phyloP scores from a whole-genome alignment of 768 basidiomycete species.

The Vararia minispora region DNA sequence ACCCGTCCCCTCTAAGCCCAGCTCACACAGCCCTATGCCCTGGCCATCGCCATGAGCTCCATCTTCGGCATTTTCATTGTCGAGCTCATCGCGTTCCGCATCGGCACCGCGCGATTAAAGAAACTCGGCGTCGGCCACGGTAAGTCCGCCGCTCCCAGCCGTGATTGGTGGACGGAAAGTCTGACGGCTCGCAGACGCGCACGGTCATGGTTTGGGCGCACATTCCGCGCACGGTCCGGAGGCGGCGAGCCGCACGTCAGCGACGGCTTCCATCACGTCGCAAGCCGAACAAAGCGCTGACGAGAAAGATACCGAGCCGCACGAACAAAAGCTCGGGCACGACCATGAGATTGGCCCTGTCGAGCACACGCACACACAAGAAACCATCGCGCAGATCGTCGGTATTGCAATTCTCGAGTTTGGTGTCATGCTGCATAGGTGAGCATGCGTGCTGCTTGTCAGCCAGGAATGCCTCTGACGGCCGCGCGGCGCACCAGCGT shows the following conservation, averaged over 20 bases:
- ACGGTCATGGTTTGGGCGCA: slow-evolving; percentile 50
- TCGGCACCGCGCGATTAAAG: slow-evolving; percentile 65
- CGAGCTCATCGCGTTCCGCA: slow-evolving; percentile 80
- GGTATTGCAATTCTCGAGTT: slow-evolving; percentile 92
- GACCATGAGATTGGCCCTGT: too few relatives aligned
- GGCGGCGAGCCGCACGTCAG: too few relatives aligned
- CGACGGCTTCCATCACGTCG: not conserved
- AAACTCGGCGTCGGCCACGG: slow-evolving; percentile 55
- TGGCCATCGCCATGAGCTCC: slow-evolving; percentile 71
- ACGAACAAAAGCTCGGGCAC: too few relatives aligned
- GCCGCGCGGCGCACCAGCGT: slow-evolving; percentile 31
- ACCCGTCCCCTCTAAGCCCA: too few relatives aligned
- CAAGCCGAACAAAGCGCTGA: slow-evolving; percentile 3
- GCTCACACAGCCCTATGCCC: slow-evolving; percentile 58
- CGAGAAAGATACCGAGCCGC: not conserved
- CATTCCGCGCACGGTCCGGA: slow-evolving; percentile 70
- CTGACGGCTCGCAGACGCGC: slow-evolving; percentile 49
- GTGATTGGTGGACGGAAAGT: too few relatives aligned
- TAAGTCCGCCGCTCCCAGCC: slow-evolving; percentile 20
- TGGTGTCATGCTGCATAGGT: slow-evolving; percentile 83
- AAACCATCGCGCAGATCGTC: slow-evolving; percentile 62
- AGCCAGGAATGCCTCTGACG: not conserved
- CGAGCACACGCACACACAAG: too few relatives aligned
- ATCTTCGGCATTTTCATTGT: slow-evolving; percentile 78
- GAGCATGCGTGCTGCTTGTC: slow-evolving; percentile 1